Evolutionary conservation across 1,284 basidiomycete genomes (phyloP).

Genomic region (Anthracocystis panici-leucophaei): DNA sequence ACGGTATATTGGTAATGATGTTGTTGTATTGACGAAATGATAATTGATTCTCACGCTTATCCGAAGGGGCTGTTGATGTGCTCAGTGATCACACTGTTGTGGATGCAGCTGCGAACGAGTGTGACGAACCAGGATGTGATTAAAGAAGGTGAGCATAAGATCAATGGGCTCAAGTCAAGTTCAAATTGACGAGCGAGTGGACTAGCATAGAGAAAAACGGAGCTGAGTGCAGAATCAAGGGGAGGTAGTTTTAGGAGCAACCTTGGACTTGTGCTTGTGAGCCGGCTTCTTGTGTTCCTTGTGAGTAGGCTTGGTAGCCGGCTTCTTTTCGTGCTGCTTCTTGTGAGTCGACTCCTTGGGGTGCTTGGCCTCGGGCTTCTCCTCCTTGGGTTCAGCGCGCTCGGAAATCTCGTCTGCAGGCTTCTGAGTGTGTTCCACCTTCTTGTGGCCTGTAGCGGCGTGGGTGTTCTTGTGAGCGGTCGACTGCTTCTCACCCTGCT

Average conservation of each 20-base stretch:
- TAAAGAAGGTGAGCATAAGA: not conserved
- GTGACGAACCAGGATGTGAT: not conserved
- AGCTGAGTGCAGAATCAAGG: not conserved
- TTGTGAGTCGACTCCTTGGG: constrained; percentile 5
- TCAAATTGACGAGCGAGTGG: constrained; percentile 4
- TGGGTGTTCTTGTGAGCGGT: constrained; percentile 7
- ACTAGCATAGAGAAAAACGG: not conserved
- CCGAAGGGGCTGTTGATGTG: not conserved
- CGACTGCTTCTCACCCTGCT: constrained; percentile 21
- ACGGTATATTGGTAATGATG: not conserved
- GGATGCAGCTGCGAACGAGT: not conserved
- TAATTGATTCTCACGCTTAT: not conserved
- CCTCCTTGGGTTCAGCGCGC: constrained; percentile 6
- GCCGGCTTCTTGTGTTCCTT: constrained; percentile 34
- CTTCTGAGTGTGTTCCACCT: constrained; percentile 7
- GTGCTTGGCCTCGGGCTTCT: not conserved
- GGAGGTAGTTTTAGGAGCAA: not conserved
- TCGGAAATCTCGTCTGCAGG: constrained; percentile 1
- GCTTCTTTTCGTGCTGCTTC: not conserved
- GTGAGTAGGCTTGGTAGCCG: not conserved
- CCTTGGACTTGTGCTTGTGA: constrained; percentile 32
- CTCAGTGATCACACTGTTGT: not conserved
- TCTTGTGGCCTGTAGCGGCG: not conserved
- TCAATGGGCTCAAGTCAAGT: not conserved
- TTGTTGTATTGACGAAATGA: not conserved